Conservation (phyloP, 2,329 filamentous ascomycete species). For the Ceratocystiopsis sp. region DNA sequence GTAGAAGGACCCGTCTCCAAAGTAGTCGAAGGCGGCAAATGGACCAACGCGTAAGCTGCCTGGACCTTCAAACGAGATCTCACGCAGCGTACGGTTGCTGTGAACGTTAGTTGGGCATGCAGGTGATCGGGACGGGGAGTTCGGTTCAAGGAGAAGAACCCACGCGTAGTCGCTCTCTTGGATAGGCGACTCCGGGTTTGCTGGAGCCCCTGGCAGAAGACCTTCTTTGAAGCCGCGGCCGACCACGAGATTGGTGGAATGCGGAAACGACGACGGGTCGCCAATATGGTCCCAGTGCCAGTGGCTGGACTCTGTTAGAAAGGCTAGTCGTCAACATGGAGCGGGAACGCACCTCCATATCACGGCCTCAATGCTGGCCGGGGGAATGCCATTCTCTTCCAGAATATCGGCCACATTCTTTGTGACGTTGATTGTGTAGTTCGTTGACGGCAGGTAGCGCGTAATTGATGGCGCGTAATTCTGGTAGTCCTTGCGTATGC, state of each 20-base stretch:
- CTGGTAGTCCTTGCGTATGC: slow-evolving; percentile 6
- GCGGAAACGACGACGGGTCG: slow-evolving; percentile 9
- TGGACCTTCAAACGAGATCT: slow-evolving; percentile 9
- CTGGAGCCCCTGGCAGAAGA: slow-evolving; percentile 10
- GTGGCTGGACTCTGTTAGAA: slow-evolving; percentile 7
- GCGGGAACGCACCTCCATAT: slow-evolving; percentile 2
- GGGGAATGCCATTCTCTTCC: slow-evolving; percentile 7
- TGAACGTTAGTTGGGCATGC: neutral
- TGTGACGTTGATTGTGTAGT: neutral
- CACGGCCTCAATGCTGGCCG: slow-evolving; percentile 9
- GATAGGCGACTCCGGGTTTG: slow-evolving; percentile 7
- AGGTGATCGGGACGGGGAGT: neutral
- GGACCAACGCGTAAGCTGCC: slow-evolving; percentile 3
- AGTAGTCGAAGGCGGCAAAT: slow-evolving; percentile 11
- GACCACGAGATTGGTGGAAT: slow-evolving; percentile 10
- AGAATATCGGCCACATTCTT: slow-evolving; percentile 7
- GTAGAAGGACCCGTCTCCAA: slow-evolving; percentile 12
- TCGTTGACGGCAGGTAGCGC: slow-evolving; percentile 2
- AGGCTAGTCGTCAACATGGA: neutral
- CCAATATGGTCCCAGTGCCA: slow-evolving; percentile 13
- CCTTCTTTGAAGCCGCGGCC: slow-evolving; percentile 11
- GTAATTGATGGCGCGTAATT: slow-evolving; percentile 1
- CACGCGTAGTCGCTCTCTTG: slow-evolving; percentile 5
- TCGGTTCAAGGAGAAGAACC: neutral
- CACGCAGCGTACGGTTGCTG: slow-evolving; percentile 5